Conservation (phyloP, 768 basidiomycete species). For the Sistotremastrum suecicum region DNA sequence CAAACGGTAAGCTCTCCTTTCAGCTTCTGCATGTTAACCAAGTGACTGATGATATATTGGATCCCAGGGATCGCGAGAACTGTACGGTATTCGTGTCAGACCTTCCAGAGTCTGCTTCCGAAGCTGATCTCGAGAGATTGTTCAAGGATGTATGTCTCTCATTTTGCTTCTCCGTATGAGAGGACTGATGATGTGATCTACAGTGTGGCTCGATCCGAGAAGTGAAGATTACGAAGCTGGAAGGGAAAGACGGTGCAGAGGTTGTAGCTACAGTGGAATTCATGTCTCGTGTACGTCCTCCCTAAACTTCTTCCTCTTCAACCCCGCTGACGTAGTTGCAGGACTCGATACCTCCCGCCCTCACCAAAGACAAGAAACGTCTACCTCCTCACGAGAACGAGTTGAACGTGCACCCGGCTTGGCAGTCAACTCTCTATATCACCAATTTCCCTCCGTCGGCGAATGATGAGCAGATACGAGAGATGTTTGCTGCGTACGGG, state of each 20-base stretch:
- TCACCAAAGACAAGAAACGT: constrained; percentile 92
- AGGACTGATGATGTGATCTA: not conserved
- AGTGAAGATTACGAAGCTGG: constrained; percentile 57
- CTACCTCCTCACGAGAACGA: constrained; percentile 45
- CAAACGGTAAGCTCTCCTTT: constrained; percentile 3
- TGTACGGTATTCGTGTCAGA: constrained; percentile 80
- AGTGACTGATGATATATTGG: not conserved
- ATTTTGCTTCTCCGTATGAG: not conserved
- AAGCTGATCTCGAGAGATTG: constrained; percentile 52
- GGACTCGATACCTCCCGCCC: constrained; percentile 73
- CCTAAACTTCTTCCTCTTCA: not conserved
- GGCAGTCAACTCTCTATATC: constrained; percentile 89
- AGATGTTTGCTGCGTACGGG: constrained; percentile 79
- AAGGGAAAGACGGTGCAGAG: constrained; percentile 16
- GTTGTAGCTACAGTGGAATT: constrained; percentile 88
- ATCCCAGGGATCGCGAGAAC: constrained; percentile 81
- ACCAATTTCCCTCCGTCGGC: constrained; percentile 86
- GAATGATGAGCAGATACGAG: constrained; percentile 64
- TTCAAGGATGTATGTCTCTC: constrained; percentile 69
- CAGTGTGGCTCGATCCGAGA: constrained; percentile 86
- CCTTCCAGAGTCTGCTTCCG: constrained; percentile 38
- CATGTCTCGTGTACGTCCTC: constrained; percentile 35
- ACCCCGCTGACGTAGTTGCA: constrained; percentile 15
- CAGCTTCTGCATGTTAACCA: not conserved
- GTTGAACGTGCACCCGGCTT: constrained; percentile 76